Base-by-base conservation (phyloP, 192 early-diverging fungal genomes). In the Rhizophagus prolifer region DNA sequence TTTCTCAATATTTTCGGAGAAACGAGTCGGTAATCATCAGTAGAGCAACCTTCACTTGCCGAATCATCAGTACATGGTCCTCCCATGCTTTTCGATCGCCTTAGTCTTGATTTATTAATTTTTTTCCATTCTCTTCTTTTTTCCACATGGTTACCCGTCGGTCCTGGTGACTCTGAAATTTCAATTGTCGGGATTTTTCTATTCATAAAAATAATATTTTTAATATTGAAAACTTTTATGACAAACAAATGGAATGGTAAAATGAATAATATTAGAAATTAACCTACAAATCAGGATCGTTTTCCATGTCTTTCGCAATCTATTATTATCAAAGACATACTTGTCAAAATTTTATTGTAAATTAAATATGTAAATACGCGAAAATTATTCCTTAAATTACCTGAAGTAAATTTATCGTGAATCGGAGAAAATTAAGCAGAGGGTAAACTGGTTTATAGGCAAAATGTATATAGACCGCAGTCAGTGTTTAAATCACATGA, bases 1-100 rank as follows among this genome's bases (percentile, higher is more conserved):
- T 25, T 67, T 76, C 50, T 58, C 44, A 75, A 63, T 9, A 75
- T 26, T 31, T n/a, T 75, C 12, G 58, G 41, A 58, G 74, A 75
- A 62, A 74, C 54, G n/a, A 74, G 60, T 58, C 34, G 30, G 34
- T 21, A 58, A 62, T 74, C 72, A 54, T 74, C 72, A 28, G 72
- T 58, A 14, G 72, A 50, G n/a, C 72, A 58, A 44, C 60, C 72
- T 30, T 74, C 72, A 62, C 72, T 74, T 0, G 72, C 31, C 13
- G 72, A 74, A 62, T 74, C 72, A 25, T 74, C 72, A 74, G 34
- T n/a, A 44, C 30, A 60, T 10, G 62, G 50, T 58, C 25, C 44
- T 58, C 26, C 59, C 7, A 74, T 58, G 23, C 72, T 74, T 14
- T 62, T 74, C n/a, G 72, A 74, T 62, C 72, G 41, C 23, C 47